Base-by-base conservation (phyloP, 1,284 basidiomycete species). In the Xerocomus minutiporus region DNA sequence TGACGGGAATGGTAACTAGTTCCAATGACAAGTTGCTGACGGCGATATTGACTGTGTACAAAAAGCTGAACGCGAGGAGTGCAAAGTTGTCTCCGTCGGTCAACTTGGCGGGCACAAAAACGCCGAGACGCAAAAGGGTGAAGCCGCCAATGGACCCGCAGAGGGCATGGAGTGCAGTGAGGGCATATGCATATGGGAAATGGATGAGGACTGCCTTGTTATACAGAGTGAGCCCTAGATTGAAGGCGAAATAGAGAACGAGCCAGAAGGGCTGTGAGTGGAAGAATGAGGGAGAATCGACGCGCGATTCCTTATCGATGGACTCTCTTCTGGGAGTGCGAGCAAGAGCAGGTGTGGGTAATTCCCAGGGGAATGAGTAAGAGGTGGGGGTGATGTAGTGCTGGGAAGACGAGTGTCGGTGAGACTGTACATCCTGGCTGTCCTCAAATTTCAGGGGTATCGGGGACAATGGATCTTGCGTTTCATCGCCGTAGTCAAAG, bases 121-220 rank as follows among this genome's bases (percentile, higher is more conserved):
- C 64, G 1, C 83, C 82, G 29, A 75, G 71, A 35, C 80, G 77
- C 28, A 86, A 73, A 3, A 92, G 78, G 29, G 86, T 56, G 57
- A 79, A 79, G n/a, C 86, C 86, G n/a, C 94, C 94, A 13, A 91
- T 70, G 32, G 84, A 81, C 0, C 90, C 90, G 49, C 84, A 91
- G n/a, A 94, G 71, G 0, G 91, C 85, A 64, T 94, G 93, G 2
- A 94, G 61, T 4, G 91, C 91, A 1, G 92, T 94, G 31, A 95
- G 78, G 2, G 89, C 89, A 73, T 95, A 97, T 4, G 94, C 93
- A 65, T 92, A 97, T 0, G 94, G 94, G 68, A 97, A 97, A 52
- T 80, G 81, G 50, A 90, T 84, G 53, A 97, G 81, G 9, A 97
- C 86, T 40, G 83, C 76, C 72, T 97, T 97, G 81, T 97, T 97